Evolutionary conservation across 179 eudicot genomes (phyloP), one percentile per base, ranked within the genome.

Genomic region (Beta lomatogona): DNA sequence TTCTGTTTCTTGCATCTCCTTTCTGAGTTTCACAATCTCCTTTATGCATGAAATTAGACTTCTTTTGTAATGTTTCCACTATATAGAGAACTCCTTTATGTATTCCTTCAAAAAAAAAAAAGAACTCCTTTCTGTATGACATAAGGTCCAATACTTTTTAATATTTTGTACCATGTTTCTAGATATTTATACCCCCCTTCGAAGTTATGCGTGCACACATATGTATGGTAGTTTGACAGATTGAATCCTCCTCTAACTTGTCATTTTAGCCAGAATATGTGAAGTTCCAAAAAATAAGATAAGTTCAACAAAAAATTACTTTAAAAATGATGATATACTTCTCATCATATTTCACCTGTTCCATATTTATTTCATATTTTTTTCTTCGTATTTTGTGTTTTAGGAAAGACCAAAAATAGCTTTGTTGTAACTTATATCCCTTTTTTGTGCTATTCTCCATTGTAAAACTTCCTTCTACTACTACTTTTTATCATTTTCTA

Each of bases 1-100:
- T 54, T 88, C 77, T 74, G 77, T 50, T 77, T 57, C 70, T 73
- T 74, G 25, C 70, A 31, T 80, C 31, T 59, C 77, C 59, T 55
- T 18, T 65, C 3, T 48, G 9, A 52, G 75, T 50, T 67, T 9
- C 45, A 25, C 18, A 4, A n/a, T 7, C 41, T 53, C 15, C 46
- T 45, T 54, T 70, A 46, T 71, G 45, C 78, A 28, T 79, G 48
- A 57, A 74, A 72, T 54, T 14, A 45, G 31, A 48, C 18, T 9
- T 71, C 25, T 21, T 9, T 44, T 54, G 60, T 9, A 73, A 16
- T 66, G 54, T 73, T 73, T 78, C 77, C 54, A n/a, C 46, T 9
- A 13, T 18, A 15, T 48, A 41, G 21, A 1, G 18, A 59, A 7
- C 58, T 77, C 61, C 5, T 58, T 46, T 57, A 67, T 58, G 57